Evolutionary conservation across 352 stramenopile species (phyloP), one percentile per base, ranked within the genome.

Genomic region (Phytophthora citricola): DNA sequence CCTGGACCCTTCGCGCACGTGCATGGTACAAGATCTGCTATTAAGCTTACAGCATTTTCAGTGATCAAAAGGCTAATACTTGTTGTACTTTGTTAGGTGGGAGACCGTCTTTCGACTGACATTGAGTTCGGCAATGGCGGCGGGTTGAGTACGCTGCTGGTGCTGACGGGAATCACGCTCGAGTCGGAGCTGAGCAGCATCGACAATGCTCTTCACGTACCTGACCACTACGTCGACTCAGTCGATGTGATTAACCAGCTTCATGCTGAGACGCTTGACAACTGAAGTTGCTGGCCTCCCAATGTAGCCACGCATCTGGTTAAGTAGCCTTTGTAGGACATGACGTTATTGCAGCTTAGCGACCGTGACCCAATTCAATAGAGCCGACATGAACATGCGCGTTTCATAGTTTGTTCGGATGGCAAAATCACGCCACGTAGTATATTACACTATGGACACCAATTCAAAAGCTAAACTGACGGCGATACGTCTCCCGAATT

Each of bases 61-160:
- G 12, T 24, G 47, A 52, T 15, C 12, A 24, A 7, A 34, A 36
- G 49, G 36, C 26, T 46, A 40, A 60, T 12, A 8, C 46, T 47
- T 38, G 15, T 31, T 22, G 26, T 57, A 14, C 58, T 47, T 17
- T 49, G 10, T 40, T 48, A 93, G 85, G 85, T 95, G n/a, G 87
- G 87, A 53, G 87, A 95, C 50, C 81, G 83, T 24, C 63, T 95
- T 34, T 89, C 83, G 27, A 95, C 87, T 1, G 87, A 95, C 71
- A 95, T 95, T 68, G 82, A 91, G 66, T 95, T 95, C 31, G 87
- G 87, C 47, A 82, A 83, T 27, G 76, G 79, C 14, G 87, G 87
- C 32, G 84, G 85, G 3, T 46, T 93, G 44, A 70, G 86, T 41
- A 95, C 87, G 38, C 69, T 95, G 58, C 72, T 95, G 5, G 87